These are phyloP conservation scores for Zelopaecilomyces penicillatus DNA, from an alignment of 2,329 filamentous ascomycete genomes.

Conservation along the genomic window DNA sequence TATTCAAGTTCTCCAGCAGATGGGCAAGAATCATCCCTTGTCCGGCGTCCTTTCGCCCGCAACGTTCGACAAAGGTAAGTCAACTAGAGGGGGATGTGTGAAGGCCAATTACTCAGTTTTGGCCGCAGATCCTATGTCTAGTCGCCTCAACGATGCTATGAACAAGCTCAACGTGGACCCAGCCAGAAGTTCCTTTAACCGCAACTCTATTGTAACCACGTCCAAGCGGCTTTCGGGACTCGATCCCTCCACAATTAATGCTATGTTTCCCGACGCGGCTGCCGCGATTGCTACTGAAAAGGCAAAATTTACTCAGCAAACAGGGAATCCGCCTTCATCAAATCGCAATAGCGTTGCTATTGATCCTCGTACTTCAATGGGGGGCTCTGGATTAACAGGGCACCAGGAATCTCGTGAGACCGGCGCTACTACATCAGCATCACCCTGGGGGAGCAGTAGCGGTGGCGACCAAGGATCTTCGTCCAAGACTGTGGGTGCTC, in stretches of 20 bases:
- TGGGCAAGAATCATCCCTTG: conserved; percentile 98
- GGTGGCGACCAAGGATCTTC: conserved; percentile 41
- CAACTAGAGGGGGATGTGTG: background rate
- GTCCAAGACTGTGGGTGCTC: conserved; percentile 68
- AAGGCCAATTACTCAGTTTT: conserved; percentile 10
- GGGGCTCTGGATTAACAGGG: conserved; percentile 65
- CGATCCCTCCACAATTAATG: conserved; percentile 87
- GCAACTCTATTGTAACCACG: conserved; percentile 63
- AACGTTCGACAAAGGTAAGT: conserved; percentile 88
- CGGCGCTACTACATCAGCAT: conserved; percentile 33
- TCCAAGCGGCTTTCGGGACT: conserved; percentile 92
- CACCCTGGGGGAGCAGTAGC: conserved; percentile 63
- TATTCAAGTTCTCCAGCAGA: conserved; percentile 96
- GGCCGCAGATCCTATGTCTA: conserved; percentile 85
- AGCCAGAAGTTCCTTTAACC: conserved; percentile 76
- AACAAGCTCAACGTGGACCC: conserved; percentile 84
- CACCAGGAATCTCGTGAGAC: conserved; percentile 26
- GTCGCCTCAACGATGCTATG: conserved; percentile 92
- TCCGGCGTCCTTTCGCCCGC: conserved; percentile 89
- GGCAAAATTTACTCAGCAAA: conserved; percentile 93
- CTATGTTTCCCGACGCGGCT: conserved; percentile 97
- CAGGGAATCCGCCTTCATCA: conserved; percentile 78
- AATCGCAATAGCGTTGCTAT: conserved; percentile 85
- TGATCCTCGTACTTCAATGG: conserved; percentile 67
- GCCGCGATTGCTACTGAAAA: conserved; percentile 98